phyloP scores from a whole-genome alignment of 1,139 yeast genomes.

The Torulaspora globosa region DNA sequence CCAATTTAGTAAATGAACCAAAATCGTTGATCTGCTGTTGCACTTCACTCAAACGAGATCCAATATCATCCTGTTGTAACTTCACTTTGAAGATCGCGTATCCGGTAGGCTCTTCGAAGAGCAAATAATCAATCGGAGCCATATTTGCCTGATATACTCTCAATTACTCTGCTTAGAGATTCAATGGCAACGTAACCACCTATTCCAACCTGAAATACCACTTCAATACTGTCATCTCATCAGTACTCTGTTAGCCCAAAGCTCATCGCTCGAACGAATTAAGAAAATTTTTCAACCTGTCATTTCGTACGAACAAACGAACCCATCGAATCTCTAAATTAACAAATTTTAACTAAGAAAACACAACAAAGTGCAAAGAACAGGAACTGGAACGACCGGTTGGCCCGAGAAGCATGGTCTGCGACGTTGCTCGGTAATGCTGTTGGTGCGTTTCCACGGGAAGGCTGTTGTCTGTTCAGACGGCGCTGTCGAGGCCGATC shows the following conservation, averaged over 20 bases:
- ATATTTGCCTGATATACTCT: slow-evolving; percentile 13
- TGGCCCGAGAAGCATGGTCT: too few relatives aligned
- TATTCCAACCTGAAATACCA: neutral
- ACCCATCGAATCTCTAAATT: neutral
- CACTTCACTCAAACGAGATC: slow-evolving; percentile 88
- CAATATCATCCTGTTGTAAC: slow-evolving; percentile 90
- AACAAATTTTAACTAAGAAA: neutral
- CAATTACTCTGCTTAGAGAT: neutral
- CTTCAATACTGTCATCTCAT: neutral
- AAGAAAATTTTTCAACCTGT: slow-evolving; percentile 8
- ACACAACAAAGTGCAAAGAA: too few relatives aligned
- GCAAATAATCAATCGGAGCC: slow-evolving; percentile 81
- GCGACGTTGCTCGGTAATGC: too few relatives aligned
- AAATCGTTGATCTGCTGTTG: slow-evolving; percentile 88
- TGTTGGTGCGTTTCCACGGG: too few relatives aligned
- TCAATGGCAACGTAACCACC: neutral
- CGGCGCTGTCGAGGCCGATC: too few relatives aligned
- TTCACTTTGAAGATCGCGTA: slow-evolving; percentile 94
- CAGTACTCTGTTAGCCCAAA: neutral
- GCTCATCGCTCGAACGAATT: slow-evolving; percentile 13
- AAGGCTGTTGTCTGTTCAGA: too few relatives aligned
- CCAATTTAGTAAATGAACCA: slow-evolving; percentile 83
- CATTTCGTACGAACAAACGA: slow-evolving; percentile 3
- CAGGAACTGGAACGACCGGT: too few relatives aligned
- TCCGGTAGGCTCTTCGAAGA: slow-evolving; percentile 98